phyloP scores from a whole-genome alignment of 345 rosid genomes.

The Eucalyptus dawsonii region DNA sequence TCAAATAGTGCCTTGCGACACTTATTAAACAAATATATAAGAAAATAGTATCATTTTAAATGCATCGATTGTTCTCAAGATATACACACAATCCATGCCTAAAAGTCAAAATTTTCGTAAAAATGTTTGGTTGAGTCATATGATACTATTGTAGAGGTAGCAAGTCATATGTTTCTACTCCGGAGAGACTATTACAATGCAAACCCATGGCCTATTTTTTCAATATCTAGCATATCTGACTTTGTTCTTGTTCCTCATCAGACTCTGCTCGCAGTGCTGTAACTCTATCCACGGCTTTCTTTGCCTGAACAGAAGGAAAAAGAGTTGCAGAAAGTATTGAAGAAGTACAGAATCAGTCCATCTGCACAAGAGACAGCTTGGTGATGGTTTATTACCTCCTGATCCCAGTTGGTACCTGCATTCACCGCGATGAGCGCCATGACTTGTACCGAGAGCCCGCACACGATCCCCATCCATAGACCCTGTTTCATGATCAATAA shows the following conservation, averaged over 20 bases:
- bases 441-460: conserved; percentile 22
- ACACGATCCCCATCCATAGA: conserved; percentile 39
- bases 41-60: not conserved
- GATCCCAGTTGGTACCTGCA: conserved; percentile 24
- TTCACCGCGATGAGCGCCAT: conserved; percentile 22
- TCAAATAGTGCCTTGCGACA: not conserved
- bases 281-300: conserved; percentile 10
- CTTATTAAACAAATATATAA: not conserved
- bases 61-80: not conserved
- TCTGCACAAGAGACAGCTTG: not conserved
- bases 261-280: not conserved
- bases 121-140: not conserved
- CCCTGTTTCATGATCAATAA: conserved; percentile 11
- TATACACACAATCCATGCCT: not conserved
- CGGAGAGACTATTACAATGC: not conserved
- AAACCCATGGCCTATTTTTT: not conserved
- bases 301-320: not conserved
- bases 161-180: not conserved
- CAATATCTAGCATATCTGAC: not conserved
- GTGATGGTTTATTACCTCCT: conserved; percentile 8
- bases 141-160: not conserved
- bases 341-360: not conserved
- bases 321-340: not conserved
- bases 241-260: not conserved
- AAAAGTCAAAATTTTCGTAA: not conserved